phyloP scores from a whole-genome alignment of 2,329 filamentous ascomycete species.

The Balansia obtecta region DNA sequence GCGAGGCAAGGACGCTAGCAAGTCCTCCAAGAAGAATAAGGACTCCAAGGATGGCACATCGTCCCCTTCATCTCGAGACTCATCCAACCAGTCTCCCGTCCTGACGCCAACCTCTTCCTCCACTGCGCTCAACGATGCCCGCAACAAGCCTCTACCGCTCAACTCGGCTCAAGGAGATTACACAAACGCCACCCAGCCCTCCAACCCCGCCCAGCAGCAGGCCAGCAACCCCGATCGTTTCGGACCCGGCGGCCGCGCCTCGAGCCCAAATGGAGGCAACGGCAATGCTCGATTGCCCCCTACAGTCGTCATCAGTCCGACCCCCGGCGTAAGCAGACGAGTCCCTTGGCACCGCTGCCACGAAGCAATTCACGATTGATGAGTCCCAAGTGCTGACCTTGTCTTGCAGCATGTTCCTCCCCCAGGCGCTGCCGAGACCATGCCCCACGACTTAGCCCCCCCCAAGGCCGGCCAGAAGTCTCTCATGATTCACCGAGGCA shows the following conservation, averaged over 20 bases:
- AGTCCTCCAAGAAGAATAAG: constrained; percentile 68
- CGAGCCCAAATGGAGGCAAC: constrained; percentile 24
- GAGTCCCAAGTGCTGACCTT: neutral
- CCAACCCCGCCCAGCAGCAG: constrained; percentile 26
- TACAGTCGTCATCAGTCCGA: constrained; percentile 89
- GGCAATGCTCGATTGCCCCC: constrained; percentile 47
- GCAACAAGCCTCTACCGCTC: constrained; percentile 65
- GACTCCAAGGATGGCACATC: constrained; percentile 64
- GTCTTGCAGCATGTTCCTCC: constrained; percentile 65
- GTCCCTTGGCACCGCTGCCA: neutral
- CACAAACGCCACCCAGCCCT: constrained; percentile 27
- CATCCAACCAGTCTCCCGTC: constrained; percentile 45
- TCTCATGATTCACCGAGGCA: constrained; percentile 67
- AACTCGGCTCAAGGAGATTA: constrained; percentile 35
- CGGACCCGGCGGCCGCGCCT: constrained; percentile 20
- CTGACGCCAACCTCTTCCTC: constrained; percentile 81
- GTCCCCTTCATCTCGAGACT: constrained; percentile 55
- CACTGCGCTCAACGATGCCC: constrained; percentile 71
- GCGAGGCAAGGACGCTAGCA: constrained; percentile 75
- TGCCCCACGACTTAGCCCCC: constrained; percentile 92
- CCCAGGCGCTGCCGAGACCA: constrained; percentile 88
- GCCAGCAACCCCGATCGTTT: constrained; percentile 29
- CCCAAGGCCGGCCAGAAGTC: constrained; percentile 88
- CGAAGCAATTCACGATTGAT: neutral
- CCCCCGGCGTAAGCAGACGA: constrained; percentile 59